phyloP scores from a whole-genome alignment of 306 rosid genomes.

The Vigna radiata region DNA sequence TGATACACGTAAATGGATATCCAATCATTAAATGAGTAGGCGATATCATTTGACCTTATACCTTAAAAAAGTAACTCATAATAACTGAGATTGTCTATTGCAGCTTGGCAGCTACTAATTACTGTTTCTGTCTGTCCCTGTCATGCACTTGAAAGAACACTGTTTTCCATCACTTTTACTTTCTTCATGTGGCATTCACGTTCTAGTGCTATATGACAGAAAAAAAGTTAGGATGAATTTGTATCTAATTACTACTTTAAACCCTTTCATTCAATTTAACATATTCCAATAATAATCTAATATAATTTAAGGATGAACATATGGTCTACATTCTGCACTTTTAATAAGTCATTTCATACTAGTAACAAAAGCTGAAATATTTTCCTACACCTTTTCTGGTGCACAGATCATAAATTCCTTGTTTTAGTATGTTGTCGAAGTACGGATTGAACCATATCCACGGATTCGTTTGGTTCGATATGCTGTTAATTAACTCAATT shows the following conservation, averaged over 20 bases:
- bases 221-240: neutral
- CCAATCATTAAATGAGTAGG: neutral
- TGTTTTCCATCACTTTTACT: neutral
- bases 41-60: neutral
- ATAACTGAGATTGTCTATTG: neutral
- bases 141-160: neutral
- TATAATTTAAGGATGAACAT: neutral
- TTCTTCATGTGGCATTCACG: neutral
- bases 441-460: neutral
- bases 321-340: neutral
- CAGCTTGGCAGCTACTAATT: conserved; percentile 1
- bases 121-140: conserved; percentile 1
- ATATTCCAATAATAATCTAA: too few species aligned
- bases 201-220: neutral
- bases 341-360: neutral
- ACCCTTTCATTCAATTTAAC: neutral
- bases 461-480: neutral
- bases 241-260: neutral
- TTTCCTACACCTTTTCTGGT: neutral
- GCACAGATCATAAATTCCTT: neutral
- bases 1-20: neutral
- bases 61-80: neutral
- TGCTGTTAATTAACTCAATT: too few species aligned
- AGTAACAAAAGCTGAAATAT: neutral
- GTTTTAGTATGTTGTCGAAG: neutral